A percentile compares a stretch with the other conserved stretches of the same genome.
Conservation (phyloP, 495 filamentous ascomycete genomes). For the Thermothielavioides terrestris region DNA sequence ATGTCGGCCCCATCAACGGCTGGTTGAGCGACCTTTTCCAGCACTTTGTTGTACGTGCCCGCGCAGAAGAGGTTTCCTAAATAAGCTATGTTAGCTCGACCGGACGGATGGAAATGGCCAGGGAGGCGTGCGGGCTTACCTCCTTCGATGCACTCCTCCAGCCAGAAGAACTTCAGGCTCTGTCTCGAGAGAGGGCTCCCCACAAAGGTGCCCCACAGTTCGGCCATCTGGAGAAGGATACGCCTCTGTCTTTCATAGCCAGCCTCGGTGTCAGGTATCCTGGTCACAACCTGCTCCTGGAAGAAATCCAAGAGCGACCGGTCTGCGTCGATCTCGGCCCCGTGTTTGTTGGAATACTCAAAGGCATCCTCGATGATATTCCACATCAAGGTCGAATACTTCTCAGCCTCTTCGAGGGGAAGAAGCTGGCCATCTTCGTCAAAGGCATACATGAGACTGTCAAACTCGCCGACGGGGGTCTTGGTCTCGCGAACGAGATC, state of each 20-base stretch:
- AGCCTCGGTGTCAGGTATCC: conserved; percentile 40
- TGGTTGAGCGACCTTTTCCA: conserved; percentile 56
- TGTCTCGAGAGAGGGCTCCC: conserved; percentile 69
- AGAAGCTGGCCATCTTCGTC: conserved; percentile 55
- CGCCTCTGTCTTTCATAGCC: conserved; percentile 41
- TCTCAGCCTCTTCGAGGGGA: conserved; percentile 40
- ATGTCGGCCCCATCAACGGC: conserved; percentile 57
- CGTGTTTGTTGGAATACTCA: conserved; percentile 61
- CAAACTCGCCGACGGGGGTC: conserved; percentile 51
- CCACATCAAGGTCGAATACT: conserved; percentile 63
- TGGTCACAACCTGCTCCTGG: conserved; percentile 46
- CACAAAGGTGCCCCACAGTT: conserved; percentile 83
- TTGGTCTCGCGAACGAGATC: conserved; percentile 62
- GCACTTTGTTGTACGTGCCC: conserved; percentile 72
- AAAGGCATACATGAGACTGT: conserved; percentile 49
- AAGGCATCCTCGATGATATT: conserved; percentile 70
- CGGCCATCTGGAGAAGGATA: conserved; percentile 53
- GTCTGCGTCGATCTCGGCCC: conserved; percentile 52
- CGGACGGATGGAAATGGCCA: background rate
- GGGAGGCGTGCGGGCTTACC: conserved; percentile 40
- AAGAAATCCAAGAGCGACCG: conserved; percentile 76
- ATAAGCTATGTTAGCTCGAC: conserved; percentile 5
- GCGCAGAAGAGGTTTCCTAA: conserved; percentile 83
- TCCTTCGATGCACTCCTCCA: conserved; percentile 93
- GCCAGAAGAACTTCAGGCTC: conserved; percentile 83